Evolutionary conservation across 1,284 basidiomycete genomes (phyloP), one percentile per base, ranked within the genome.

Genomic region (Cutaneotrichosporon cavernicola): DNA sequence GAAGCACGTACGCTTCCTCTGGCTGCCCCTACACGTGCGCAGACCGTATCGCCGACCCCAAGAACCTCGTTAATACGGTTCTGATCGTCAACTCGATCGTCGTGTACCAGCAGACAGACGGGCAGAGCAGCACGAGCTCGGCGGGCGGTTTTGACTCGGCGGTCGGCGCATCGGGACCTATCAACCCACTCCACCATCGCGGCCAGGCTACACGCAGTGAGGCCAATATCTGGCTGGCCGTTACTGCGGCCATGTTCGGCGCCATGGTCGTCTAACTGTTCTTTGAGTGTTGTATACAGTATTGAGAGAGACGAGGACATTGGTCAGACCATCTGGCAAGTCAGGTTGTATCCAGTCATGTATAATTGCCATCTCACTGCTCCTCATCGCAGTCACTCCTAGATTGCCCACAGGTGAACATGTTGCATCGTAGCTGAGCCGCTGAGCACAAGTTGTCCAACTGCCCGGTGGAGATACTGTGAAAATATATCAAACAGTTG

Each of bases 21-120:
- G 86, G 87, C 30, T 91, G 89, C 77, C 85, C 87, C 0, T 89
- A 88, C 10, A 88, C 88, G 10, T 92, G 90, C 76, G 80, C 82
- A 10, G 80, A 87, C 18, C 84, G 84, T 46, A 86, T 93, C 50
- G 82, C 86, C 58, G 82, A 91, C 72, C 83, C 87, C 14, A 63
- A 65, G 30, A 80, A 79, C 59, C 69, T 81, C 26, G 70, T 69
- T 52, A 78, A 79, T 58, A 75, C 73, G 1, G 73, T 79, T 61
- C 78, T 78, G 74, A 67, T 78, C 34, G 66, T 80, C 65, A 80
- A 80, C 66, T 76, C 69, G 43, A 73, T 81, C 65, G 68, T 70
- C 52, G 70, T 80, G 5, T 81, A 69, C 61, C 76, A 80, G 64
- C 72, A 72, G 46, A n/a, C 34, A 9, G 58, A 22, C 14, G 13